A percentile compares a stretch with the other conserved stretches of the same genome.
Conservation (phyloP, 768 basidiomycete genomes). For the Mycena galopus region DNA sequence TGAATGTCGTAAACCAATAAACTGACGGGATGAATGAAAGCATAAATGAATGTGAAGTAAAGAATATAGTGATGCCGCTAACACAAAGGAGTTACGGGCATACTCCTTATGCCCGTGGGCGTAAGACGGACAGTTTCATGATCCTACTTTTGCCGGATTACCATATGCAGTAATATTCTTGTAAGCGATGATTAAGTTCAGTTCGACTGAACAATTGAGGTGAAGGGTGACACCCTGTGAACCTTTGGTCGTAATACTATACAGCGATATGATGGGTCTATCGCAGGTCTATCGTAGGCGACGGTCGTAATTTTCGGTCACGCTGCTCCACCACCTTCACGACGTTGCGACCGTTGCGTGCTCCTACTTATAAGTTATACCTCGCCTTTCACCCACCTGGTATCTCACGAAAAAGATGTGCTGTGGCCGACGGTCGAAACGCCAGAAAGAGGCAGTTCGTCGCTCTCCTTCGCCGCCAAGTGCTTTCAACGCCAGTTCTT, state of each 20-base stretch:
- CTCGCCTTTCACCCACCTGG: slow-evolving; percentile 9
- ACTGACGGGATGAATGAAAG: slow-evolving; percentile 19
- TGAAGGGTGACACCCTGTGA: too few relatives aligned
- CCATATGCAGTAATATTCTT: too few relatives aligned
- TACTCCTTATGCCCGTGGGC: slow-evolving; percentile 6
- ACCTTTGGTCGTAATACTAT: too few relatives aligned
- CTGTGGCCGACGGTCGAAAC: background rate
- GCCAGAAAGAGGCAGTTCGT: background rate
- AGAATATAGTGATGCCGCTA: slow-evolving; percentile 1
- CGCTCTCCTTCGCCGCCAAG: background rate
- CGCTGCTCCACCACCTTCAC: background rate
- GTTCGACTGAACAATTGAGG: too few relatives aligned
- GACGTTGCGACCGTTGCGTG: background rate
- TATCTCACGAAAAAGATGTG: slow-evolving; percentile 11
- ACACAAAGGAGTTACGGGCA: background rate
- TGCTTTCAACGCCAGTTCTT: background rate
- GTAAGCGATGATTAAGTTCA: too few relatives aligned
- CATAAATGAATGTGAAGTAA: slow-evolving; percentile 18
- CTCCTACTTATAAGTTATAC: slow-evolving; percentile 2
- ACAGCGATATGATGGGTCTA: slow-evolving; percentile 10
- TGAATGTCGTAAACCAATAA: slow-evolving; percentile 12
- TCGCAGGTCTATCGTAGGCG: slow-evolving; percentile 8
- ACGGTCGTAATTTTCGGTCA: slow-evolving; percentile 7
- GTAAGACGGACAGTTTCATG: slow-evolving; percentile 6
- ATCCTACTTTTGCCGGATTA: too few relatives aligned